Conservation (phyloP, 2,329 filamentous ascomycete species). For the Salinomyces thailandicus region DNA sequence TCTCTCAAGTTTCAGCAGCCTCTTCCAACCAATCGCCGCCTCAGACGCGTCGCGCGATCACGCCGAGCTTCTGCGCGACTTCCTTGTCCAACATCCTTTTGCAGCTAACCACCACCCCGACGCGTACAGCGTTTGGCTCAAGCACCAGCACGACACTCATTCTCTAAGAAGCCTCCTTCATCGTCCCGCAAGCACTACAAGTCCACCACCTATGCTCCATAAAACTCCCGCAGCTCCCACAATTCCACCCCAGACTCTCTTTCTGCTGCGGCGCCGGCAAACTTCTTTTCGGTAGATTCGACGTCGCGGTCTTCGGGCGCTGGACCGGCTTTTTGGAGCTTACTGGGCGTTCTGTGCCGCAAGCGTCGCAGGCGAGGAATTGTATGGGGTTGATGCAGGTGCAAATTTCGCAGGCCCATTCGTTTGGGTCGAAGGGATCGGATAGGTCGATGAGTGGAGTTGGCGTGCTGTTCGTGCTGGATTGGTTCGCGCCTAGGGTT, state of each 20-base stretch:
- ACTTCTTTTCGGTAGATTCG: background rate
- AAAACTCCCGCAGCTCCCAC: conserved; percentile 47
- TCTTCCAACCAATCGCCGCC: no score
- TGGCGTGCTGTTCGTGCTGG: background rate
- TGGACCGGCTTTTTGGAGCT: conserved; percentile 16
- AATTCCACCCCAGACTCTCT: conserved; percentile 49
- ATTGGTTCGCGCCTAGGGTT: background rate
- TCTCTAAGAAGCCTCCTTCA: conserved; percentile 45
- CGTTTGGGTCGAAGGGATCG: conserved; percentile 26
- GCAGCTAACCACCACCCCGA: no score
- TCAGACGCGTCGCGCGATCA: no score
- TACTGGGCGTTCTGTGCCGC: conserved; percentile 44
- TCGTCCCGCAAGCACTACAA: conserved; percentile 48
- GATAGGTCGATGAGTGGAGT: conserved; percentile 20
- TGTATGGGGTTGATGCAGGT: conserved; percentile 52
- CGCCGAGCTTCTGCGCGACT: no score
- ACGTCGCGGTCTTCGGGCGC: background rate
- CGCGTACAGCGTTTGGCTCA: no score
- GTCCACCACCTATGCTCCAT: conserved; percentile 59
- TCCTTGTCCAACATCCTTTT: no score
- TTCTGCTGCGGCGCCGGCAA: conserved; percentile 29
- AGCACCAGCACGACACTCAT: no score
- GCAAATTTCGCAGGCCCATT: conserved; percentile 52
- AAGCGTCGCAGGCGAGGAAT: conserved; percentile 51
- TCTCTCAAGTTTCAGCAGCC: no score